Percentiles rank a stretch among this genome's conserved stretches.
phyloP scores from a whole-genome alignment of 2,329 filamentous ascomycete species.

The Penicillium sp. region DNA sequence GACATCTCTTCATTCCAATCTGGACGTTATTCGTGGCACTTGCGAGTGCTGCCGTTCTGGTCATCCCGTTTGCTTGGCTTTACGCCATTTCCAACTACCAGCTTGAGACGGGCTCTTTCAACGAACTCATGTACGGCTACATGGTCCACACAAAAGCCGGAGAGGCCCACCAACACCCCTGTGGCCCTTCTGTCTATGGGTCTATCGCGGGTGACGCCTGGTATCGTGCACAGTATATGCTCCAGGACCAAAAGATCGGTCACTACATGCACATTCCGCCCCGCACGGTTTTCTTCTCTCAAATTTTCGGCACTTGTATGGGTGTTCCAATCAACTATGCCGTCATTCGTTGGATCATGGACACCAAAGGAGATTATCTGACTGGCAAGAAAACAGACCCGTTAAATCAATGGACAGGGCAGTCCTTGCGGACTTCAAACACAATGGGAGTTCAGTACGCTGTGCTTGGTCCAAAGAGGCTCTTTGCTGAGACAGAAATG shows the following conservation, averaged over 20 bases:
- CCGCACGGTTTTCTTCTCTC: conserved; percentile 58
- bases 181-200: conserved; percentile 57
- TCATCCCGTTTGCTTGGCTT: conserved; percentile 58
- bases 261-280: conserved; percentile 63
- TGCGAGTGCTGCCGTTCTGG: conserved; percentile 53
- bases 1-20: conserved; percentile 56
- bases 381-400: conserved; percentile 53
- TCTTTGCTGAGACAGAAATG: conserved; percentile 31
- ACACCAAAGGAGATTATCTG: conserved; percentile 56
- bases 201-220: conserved; percentile 61
- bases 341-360: conserved; percentile 59
- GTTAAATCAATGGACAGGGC: conserved; percentile 61
- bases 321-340: conserved; percentile 62
- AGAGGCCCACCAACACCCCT: conserved; percentile 53
- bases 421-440: conserved; percentile 50
- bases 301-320: conserved; percentile 58
- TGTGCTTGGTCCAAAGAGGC: conserved; percentile 45
- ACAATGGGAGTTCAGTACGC: conserved; percentile 61
- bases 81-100: conserved; percentile 59
- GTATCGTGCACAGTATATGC: conserved; percentile 57
- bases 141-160: conserved; percentile 54
- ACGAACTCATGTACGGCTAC: conserved; percentile 59
- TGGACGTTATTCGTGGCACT: conserved; percentile 61
- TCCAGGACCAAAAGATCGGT: conserved; percentile 63
- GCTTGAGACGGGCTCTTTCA: conserved; percentile 56